Evolutionary conservation across 345 rosid genomes (phyloP), one percentile per base, ranked within the genome.

Genomic region (Linum usitatissimum): DNA sequence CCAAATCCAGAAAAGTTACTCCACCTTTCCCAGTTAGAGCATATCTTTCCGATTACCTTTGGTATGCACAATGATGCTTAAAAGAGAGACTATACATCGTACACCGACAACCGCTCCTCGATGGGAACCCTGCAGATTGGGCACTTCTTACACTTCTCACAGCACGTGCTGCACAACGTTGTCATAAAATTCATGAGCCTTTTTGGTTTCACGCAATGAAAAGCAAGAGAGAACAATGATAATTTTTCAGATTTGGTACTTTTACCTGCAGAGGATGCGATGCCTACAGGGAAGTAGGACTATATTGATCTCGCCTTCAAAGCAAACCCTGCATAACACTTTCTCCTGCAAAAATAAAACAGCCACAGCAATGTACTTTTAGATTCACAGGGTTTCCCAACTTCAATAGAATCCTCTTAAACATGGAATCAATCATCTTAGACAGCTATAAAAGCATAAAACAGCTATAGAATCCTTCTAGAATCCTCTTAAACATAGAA

Each of bases 271-370:
- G 70, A 91, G 92, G 23, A 84, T 80, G 42, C 81, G 96, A 73
- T 93, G 99, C 70, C 96, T 81, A 65, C 99, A 93, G 0, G 99
- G 99, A 71, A 93, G 97, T 58, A 90, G 75, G 60, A 93, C 99
- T 9, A 93, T 76, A 36, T 87, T 81, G 60, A 93, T 93, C 65
- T 90, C 96, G 70, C 86, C 75, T 81, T 87, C 97, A 40, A 90
- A 93, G 77, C 99, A 93, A 62, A 93, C 82, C 76, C 94, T 83
- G 70, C 99, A 93, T 54, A 93, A 61, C 14, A 93, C 96, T 71
- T 90, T 93, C 75, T 93, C 99, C 99, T 93, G 90, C 56, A 67
- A 55, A 68, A 60, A 31, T 38, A 4, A 21, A 42, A 39, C 58
- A 64, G 38, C 7, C 62, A 60, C 9, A 45, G 21, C 18, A 18